Base-by-base conservation (phyloP, 2,329 filamentous ascomycete species). In the Thermothelomyces thermophilus region DNA sequence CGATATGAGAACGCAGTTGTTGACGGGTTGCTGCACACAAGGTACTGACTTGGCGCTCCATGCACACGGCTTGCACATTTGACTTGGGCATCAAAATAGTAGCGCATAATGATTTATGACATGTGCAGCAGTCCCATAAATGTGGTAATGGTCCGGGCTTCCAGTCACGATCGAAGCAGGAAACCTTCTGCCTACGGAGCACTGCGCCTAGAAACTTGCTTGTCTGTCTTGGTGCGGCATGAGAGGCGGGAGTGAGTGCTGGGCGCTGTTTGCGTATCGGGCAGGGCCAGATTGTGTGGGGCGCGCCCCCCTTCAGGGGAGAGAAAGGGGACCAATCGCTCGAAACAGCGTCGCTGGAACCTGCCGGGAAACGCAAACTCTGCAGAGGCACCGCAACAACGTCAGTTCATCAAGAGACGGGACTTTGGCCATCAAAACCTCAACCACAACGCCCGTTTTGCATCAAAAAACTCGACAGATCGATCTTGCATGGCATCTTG, bases 351-450 rank as follows among this genome's bases (percentile, higher is more conserved):
- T 10, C 26, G 24, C 41, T 54, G 56, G 57, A 56, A 59, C 49
- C 54, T 52, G 57, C 56, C 58, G 57, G 55, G 52, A 57, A 59
- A 58, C 54, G 70, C 66, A 72, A 76, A 76, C 76, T 76, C 72
- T 77, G 72, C 42, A 34, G 31, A 34, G 34, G 44, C 44, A 37
- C 35, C 34, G 14, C 70, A 72, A 20, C 41, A 77, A 77, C 75
- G 73, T 75, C 75, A 77, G 70, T 70, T 70, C 74, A 73, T 76
- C 73, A 62, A 67, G 62, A 60, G 60, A 64, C 63, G 62, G 70
- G 58, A 69, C 60, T 72, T 73, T 63, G 63, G 58, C 65, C 75
- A 79, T 81, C 78, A 69, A 75, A 76, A 79, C 67, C 66, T 67
- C 68, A 66, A 70, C 72, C 68, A 71, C 68, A 67, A 69, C 69